phyloP scores from a whole-genome alignment of 257 asterid species.

The Plantago elongata region DNA sequence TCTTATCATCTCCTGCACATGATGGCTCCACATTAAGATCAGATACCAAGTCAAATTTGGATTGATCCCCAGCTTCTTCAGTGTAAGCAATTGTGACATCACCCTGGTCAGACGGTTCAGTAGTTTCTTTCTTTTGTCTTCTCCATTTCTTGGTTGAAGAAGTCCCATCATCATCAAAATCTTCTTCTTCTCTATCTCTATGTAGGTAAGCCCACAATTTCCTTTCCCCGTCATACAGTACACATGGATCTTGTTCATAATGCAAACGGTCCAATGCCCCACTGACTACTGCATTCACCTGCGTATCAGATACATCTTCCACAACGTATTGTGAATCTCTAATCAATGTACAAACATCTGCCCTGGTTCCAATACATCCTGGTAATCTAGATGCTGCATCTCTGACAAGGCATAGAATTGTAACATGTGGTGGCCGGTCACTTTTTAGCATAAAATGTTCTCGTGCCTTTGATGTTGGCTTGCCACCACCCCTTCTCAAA shows the following conservation, averaged over 20 bases:
- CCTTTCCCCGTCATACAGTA: conserved; percentile 92
- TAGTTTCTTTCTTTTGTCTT: conserved; percentile 79
- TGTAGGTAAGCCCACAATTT: conserved; percentile 94
- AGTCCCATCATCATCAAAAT: conserved; percentile 98
- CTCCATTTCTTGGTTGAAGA: conserved; percentile 99
- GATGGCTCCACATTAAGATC: conserved; percentile 62
- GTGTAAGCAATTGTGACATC: conserved; percentile 55
- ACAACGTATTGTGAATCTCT: conserved; percentile 94
- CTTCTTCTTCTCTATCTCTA: conserved; percentile 95
- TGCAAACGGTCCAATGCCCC: conserved; percentile 97
- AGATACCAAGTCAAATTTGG: conserved; percentile 56
- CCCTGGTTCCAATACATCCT: conserved; percentile 96
- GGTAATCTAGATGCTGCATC: conserved; percentile 99
- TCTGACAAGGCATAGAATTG: conserved; percentile 94
- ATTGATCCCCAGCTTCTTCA: conserved; percentile 50
- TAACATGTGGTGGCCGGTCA: conserved; percentile 95
- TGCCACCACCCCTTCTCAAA: conserved; percentile 97
- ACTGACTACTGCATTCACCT: conserved; percentile 92
- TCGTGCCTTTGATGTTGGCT: conserved; percentile 99
- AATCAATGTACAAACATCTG: conserved; percentile 91
- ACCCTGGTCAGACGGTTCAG: conserved; percentile 69
- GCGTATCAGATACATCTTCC: conserved; percentile 91
- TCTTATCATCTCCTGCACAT: conserved; percentile 55
- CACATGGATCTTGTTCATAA: conserved; percentile 98
- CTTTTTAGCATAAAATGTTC: conserved; percentile 97